Percentiles rank a stretch among this genome's conserved stretches.
phyloP scores from a whole-genome alignment of 2,329 filamentous ascomycete species.

The Davidsoniella virescens region DNA sequence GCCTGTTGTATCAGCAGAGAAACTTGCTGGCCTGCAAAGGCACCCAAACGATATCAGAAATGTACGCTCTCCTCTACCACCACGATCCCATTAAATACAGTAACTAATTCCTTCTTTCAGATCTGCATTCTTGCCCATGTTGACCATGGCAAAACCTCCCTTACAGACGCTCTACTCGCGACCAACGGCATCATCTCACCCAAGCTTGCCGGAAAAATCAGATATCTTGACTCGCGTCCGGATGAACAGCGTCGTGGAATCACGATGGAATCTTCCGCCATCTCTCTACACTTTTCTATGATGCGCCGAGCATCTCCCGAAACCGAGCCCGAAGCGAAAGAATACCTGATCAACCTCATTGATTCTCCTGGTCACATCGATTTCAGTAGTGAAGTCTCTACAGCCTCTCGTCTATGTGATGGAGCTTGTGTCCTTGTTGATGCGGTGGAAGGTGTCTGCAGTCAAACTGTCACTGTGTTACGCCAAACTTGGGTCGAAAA shows the following conservation, averaged over 20 bases:
- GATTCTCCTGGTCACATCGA: constrained; percentile 97
- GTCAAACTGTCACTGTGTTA: constrained; percentile 92
- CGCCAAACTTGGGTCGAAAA: constrained; percentile 93
- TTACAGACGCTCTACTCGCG: constrained; percentile 88
- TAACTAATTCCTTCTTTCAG: constrained; percentile 24
- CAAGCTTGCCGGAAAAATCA: constrained; percentile 92
- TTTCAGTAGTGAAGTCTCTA: constrained; percentile 96
- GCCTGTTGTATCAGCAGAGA: constrained; percentile 82
- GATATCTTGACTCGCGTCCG: constrained; percentile 88
- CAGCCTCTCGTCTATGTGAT: constrained; percentile 83
- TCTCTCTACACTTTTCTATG: constrained; percentile 91
- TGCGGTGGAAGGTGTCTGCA: constrained; percentile 94
- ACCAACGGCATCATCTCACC: constrained; percentile 99
- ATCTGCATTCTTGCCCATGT: constrained; percentile 95
- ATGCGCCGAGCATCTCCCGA: constrained; percentile 56
- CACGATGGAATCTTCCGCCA: constrained; percentile 99
- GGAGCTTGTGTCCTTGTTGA: constrained; percentile 90
- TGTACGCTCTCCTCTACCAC: constrained; percentile 35
- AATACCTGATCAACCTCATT: constrained; percentile 93
- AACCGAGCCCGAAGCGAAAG: constrained; percentile 53
- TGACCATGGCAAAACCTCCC: constrained; percentile 95
- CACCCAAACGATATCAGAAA: constrained; percentile 84
- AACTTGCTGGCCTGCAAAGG: constrained; percentile 77
- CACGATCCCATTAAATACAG: constrained; percentile 9
- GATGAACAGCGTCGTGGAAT: constrained; percentile 94